phyloP scores from a whole-genome alignment of 768 basidiomycete species.

The Coprinellus micaceus region DNA sequence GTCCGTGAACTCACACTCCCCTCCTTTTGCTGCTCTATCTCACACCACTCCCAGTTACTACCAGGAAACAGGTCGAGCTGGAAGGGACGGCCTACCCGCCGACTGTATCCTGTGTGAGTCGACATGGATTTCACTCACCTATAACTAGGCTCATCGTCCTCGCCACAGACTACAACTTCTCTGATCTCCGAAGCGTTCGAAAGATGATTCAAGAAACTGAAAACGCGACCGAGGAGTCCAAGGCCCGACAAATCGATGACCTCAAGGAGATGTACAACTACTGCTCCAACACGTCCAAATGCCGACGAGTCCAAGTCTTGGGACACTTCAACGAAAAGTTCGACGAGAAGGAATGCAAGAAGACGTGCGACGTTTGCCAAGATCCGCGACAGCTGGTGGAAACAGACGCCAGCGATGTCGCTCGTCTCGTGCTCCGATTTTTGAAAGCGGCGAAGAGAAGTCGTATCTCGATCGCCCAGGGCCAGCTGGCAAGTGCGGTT shows the following conservation, averaged over 20 bases:
- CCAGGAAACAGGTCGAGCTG: slow-evolving; percentile 96
- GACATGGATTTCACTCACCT: neutral
- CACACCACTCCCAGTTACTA: slow-evolving; percentile 55
- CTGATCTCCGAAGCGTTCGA: slow-evolving; percentile 53
- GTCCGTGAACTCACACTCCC: slow-evolving; percentile 34
- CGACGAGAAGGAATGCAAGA: slow-evolving; percentile 57
- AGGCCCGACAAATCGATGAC: slow-evolving; percentile 62
- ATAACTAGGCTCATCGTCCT: neutral
- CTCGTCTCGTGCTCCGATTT: slow-evolving; percentile 54
- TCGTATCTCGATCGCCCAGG: neutral
- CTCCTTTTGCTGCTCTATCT: neutral
- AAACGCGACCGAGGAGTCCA: slow-evolving; percentile 49
- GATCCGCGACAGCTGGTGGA: slow-evolving; percentile 40
- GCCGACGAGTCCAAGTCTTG: slow-evolving; percentile 84
- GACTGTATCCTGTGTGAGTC: slow-evolving; percentile 83
- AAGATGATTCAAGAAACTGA: slow-evolving; percentile 59
- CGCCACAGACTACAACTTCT: slow-evolving; percentile 59
- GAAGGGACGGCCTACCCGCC: slow-evolving; percentile 81
- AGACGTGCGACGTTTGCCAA: slow-evolving; percentile 82
- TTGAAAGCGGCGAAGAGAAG: slow-evolving; percentile 22
- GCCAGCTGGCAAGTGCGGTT: neutral
- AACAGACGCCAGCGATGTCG: slow-evolving; percentile 61
- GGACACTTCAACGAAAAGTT: slow-evolving; percentile 87
- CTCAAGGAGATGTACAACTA: slow-evolving; percentile 72
- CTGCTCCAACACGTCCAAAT: slow-evolving; percentile 77